Percentiles rank a stretch among this genome's conserved stretches.
Evolutionary conservation across 148 eudicot species (phyloP).

Genomic region (Vaccinium darrowii): DNA sequence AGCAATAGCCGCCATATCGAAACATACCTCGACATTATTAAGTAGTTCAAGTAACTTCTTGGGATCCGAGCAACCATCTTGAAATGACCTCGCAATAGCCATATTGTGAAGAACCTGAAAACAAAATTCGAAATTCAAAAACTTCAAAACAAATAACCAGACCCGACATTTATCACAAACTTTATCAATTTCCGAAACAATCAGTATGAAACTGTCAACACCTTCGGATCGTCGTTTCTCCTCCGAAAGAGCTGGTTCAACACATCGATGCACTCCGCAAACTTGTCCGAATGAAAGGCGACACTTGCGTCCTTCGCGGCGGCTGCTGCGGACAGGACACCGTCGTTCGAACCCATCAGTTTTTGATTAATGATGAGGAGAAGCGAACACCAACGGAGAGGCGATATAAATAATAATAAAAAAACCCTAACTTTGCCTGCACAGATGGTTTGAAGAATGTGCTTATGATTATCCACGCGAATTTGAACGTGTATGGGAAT

Average conservation of each 20-base stretch:
- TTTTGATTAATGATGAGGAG: slow-evolving; percentile 8
- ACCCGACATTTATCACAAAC: neutral
- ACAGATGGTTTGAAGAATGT: too few relatives aligned
- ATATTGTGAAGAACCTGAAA: slow-evolving; percentile 72
- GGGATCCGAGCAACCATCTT: slow-evolving; percentile 72
- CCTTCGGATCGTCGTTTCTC: slow-evolving; percentile 72
- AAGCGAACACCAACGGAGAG: slow-evolving; percentile 13
- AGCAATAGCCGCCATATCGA: neutral
- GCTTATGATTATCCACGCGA: too few relatives aligned
- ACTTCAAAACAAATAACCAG: slow-evolving; percentile 14
- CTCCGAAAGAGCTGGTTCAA: slow-evolving; percentile 57
- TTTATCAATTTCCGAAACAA: too few relatives aligned
- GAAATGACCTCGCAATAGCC: slow-evolving; percentile 59
- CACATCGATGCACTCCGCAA: slow-evolving; percentile 56
- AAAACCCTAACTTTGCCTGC: too few relatives aligned
- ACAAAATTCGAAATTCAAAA: neutral
- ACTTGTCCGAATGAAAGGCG: slow-evolving; percentile 67
- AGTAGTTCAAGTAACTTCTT: slow-evolving; percentile 68
- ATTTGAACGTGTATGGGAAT: too few relatives aligned
- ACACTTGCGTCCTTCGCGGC: slow-evolving; percentile 66
- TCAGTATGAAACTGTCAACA: neutral
- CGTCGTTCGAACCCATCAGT: too few relatives aligned
- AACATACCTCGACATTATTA: slow-evolving; percentile 64
- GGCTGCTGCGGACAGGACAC: slow-evolving; percentile 19
- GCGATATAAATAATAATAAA: too few relatives aligned